Conservation (phyloP, 192 early-diverging fungal species). For the Rhizoclosmatium sp. region DNA sequence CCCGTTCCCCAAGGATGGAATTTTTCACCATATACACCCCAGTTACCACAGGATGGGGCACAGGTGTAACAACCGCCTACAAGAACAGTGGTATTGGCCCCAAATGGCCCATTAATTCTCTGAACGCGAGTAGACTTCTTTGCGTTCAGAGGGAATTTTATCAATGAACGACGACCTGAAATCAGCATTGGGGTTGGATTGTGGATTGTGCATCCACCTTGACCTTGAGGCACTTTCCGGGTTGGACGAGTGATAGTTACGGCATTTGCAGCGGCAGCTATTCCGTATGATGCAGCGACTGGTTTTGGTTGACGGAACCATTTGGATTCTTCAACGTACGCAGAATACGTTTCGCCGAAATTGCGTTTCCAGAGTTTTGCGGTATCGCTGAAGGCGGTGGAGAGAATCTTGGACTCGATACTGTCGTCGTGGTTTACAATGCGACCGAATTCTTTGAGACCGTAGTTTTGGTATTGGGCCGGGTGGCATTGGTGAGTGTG, state of each 20-base stretch:
- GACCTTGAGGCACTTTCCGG: not conserved
- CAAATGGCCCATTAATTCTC: not conserved
- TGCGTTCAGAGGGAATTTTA: conserved; percentile 20
- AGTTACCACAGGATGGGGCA: conserved; percentile 8
- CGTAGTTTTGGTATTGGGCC: conserved; percentile 60
- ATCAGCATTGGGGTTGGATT: conserved; percentile 33
- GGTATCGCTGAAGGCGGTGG: conserved; percentile 52
- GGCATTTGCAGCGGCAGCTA: not conserved
- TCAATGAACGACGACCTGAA: not conserved
- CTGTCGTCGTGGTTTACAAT: conserved; percentile 76
- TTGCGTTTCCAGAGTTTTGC: conserved; percentile 58
- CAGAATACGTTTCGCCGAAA: conserved; percentile 45
- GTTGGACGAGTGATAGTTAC: conserved; percentile 12
- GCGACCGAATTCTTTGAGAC: conserved; percentile 48
- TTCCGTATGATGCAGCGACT: conserved; percentile 33
- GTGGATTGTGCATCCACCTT: conserved; percentile 40
- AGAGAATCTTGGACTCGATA: conserved; percentile 46
- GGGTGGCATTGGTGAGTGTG: conserved; percentile 73
- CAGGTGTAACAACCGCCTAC: conserved; percentile 25
- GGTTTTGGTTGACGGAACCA: conserved; percentile 7
- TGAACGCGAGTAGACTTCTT: not conserved
- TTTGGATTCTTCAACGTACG: conserved; percentile 18
- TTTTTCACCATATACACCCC: conserved; percentile 4
- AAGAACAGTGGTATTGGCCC: not conserved
- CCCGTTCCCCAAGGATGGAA: conserved; percentile 24